Evolutionary conservation across 331 rosid genomes (phyloP).

Genomic region (Stylosanthes scabra): DNA sequence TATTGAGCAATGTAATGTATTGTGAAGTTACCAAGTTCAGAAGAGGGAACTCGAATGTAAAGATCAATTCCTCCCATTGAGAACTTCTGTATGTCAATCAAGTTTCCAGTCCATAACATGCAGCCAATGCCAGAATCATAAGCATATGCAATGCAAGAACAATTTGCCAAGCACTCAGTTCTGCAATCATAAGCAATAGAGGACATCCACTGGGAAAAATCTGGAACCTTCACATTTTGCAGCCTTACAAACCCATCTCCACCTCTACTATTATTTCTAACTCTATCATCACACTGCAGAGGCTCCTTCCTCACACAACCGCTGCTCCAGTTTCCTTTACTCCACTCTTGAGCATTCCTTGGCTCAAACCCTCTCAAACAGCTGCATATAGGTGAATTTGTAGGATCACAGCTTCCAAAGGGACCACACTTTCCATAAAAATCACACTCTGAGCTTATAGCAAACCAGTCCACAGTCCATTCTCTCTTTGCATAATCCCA

Average conservation of each 20-base stretch:
- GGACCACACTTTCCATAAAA: slow-evolving; percentile 38
- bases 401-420: slow-evolving; percentile 48
- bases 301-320: slow-evolving; percentile 53
- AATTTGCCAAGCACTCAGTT: slow-evolving; percentile 25
- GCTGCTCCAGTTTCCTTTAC: slow-evolving; percentile 39
- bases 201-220: neutral
- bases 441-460: slow-evolving; percentile 35
- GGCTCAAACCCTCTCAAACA: slow-evolving; percentile 53
- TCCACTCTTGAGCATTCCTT: slow-evolving; percentile 41
- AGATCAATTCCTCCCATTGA: slow-evolving; percentile 8
- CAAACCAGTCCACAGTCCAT: neutral
- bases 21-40: slow-evolving; percentile 25
- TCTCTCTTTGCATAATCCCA: slow-evolving; percentile 13
- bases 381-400: slow-evolving; percentile 39
- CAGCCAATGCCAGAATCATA: slow-evolving; percentile 30
- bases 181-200: neutral
- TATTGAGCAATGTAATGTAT: neutral
- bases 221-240: slow-evolving; percentile 39
- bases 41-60: slow-evolving; percentile 25
- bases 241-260: slow-evolving; percentile 37
- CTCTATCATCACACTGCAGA: slow-evolving; percentile 39
- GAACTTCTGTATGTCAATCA: slow-evolving; percentile 31
- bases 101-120: slow-evolving; percentile 32
- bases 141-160: slow-evolving; percentile 29
- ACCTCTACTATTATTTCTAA: neutral